Conservation (phyloP, 306 rosid species). For the Cicer cuneatum region DNA sequence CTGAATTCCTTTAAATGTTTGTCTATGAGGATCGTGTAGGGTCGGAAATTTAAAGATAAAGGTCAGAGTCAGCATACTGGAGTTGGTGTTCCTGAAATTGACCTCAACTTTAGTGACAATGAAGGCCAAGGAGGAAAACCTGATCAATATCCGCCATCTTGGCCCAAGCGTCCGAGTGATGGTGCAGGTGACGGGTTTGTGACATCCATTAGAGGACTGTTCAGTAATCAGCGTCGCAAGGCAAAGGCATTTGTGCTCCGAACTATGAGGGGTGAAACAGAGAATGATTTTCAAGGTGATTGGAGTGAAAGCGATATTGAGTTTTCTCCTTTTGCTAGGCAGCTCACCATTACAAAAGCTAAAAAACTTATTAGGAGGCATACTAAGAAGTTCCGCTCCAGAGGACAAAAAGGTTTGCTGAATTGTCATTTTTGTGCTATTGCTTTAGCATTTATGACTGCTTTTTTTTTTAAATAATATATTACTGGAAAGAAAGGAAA, state of each 20-base stretch:
- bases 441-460: conserved; percentile 24
- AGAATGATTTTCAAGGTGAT: conserved; percentile 89
- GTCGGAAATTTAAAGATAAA: conserved; percentile 92
- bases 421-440: conserved; percentile 18
- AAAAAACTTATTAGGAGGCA: conserved; percentile 92
- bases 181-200: conserved; percentile 99
- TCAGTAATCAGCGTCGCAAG: conserved; percentile 89
- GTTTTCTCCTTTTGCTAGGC: conserved; percentile 91
- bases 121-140: conserved; percentile 79
- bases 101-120: conserved; percentile 85
- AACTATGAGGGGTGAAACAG: conserved; percentile 97
- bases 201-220: conserved; percentile 89
- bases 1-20: conserved; percentile 19
- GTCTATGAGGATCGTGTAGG: conserved; percentile 57
- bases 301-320: conserved; percentile 96
- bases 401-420: conserved; percentile 83
- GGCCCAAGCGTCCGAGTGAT: conserved; percentile 88
- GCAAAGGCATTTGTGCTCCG: conserved; percentile 94
- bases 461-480: conserved; percentile 28
- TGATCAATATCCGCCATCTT: conserved; percentile 75
- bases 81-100: conserved; percentile 77
- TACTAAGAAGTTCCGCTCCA: conserved; percentile 85
- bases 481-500: conserved; percentile 15
- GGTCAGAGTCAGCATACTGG: conserved; percentile 69
- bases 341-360: conserved; percentile 90